These are phyloP conservation scores for Rhynchospora pubera DNA, from an alignment of 176 grass and related monocot genomes.

Conservation along the genomic window DNA sequence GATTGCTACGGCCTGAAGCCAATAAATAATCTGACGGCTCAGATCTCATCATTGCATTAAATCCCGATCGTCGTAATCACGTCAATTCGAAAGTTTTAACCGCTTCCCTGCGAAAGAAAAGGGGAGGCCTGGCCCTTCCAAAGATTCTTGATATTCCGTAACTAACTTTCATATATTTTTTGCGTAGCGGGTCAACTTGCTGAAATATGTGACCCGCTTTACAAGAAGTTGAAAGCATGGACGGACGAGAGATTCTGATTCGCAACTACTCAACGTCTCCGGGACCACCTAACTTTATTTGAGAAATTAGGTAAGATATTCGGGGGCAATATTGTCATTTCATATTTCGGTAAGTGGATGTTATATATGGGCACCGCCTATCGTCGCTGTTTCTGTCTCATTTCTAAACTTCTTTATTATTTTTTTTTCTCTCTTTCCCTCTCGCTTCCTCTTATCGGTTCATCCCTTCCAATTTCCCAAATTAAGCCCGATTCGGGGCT, in stretches of 20 bases:
- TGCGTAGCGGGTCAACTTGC: not conserved
- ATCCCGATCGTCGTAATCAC: conserved; percentile 4
- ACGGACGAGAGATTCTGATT: not conserved
- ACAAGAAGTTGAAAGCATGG: not conserved
- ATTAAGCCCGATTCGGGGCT: conserved; percentile 1
- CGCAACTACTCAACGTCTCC: not conserved
- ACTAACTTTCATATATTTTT: not conserved
- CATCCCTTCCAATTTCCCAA: conserved; percentile 1
- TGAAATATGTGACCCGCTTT: not conserved
- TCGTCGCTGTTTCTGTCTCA: not conserved
- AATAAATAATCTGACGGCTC: not conserved
- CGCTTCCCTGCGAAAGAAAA: conserved; percentile 15
- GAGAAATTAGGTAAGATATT: conserved; percentile 11
- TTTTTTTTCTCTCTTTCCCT: not conserved
- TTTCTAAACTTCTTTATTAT: not conserved
- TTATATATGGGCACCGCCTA: conserved; percentile 17
- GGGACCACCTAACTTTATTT: not conserved
- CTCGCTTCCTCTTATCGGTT: conserved; percentile 6
- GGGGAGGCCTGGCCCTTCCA: not conserved
- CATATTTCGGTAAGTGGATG: not conserved
- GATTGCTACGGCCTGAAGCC: not conserved
- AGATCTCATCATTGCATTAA: not conserved
- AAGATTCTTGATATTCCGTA: not conserved
- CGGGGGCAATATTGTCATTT: conserved; percentile 25
- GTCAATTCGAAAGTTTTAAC: conserved; percentile 26